These are phyloP conservation scores for Globisporangium polare DNA, from an alignment of 352 stramenopile genomes.

Conservation along the genomic window DNA sequence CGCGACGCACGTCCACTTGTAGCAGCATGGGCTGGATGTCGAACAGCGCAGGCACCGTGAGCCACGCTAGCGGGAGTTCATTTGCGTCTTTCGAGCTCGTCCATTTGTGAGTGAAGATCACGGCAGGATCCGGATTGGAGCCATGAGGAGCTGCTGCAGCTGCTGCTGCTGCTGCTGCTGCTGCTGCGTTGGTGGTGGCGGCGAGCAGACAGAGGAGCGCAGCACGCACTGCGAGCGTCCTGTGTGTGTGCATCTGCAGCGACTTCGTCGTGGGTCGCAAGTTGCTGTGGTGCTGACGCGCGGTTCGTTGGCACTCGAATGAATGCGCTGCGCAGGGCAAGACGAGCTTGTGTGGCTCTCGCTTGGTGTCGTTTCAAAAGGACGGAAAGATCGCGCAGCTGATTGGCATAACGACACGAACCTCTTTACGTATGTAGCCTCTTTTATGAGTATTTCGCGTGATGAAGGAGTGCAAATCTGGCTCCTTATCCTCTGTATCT, in stretches of 20 bases:
- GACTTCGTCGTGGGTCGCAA: background rate
- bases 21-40: conserved; percentile 48
- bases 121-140: background rate
- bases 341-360: background rate
- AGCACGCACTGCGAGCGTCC: background rate
- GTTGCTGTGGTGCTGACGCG: background rate
- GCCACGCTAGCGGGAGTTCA: conserved; percentile 10
- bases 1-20: conserved; percentile 23
- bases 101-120: conserved; percentile 15
- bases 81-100: background rate
- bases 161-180: too few species aligned
- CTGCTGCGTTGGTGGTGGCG: background rate
- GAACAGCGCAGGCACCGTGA: conserved; percentile 41
- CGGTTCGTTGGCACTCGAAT: background rate
- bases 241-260: background rate
- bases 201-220: background rate
- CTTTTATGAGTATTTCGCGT: too few species aligned
- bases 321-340: background rate
- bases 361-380: background rate
- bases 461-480: too few species aligned
- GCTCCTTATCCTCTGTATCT: too few species aligned
- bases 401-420: too few species aligned
- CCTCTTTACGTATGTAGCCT: too few species aligned
- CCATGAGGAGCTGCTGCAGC: background rate
- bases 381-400: background rate